These are phyloP conservation scores for Lithohypha guttulata DNA, from an alignment of 2,329 filamentous ascomycete genomes.

Conservation along the genomic window DNA sequence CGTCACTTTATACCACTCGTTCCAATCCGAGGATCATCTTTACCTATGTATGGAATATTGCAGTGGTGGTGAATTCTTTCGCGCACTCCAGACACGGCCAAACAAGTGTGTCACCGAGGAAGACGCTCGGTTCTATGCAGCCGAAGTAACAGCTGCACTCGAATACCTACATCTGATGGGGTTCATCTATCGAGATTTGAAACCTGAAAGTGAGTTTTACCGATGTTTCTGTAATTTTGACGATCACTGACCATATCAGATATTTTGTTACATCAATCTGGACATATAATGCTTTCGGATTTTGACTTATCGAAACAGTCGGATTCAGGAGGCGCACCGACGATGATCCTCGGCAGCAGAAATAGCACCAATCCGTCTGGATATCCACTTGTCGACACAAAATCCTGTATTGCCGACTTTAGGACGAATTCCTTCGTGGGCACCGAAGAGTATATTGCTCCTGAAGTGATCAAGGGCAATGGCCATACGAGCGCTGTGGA, in stretches of 20 bases:
- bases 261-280: conserved; percentile 95
- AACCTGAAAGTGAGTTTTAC: conserved; percentile 75
- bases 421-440: conserved; percentile 97
- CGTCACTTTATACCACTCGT: conserved; percentile 95
- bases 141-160: conserved; percentile 88
- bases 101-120: conserved; percentile 97
- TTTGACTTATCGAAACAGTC: conserved; percentile 98
- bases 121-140: conserved; percentile 92
- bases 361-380: conserved; percentile 78
- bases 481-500: conserved; percentile 97
- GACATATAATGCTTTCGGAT: conserved; percentile 98
- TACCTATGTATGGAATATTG: conserved; percentile 99
- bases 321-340: conserved; percentile 86
- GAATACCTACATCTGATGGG: conserved; percentile 98
- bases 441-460: conserved; percentile 97
- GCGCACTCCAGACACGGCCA: conserved; percentile 86
- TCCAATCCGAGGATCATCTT: conserved; percentile 96
- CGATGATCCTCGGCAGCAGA: conserved; percentile 84
- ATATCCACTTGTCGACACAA: conserved; percentile 93
- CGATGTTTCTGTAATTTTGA: background rate
- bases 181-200: conserved; percentile 96
- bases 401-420: conserved; percentile 97
- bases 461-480: conserved; percentile 96
- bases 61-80: conserved; percentile 96
- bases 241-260: conserved; percentile 49